Evolutionary conservation across 1,139 yeast genomes (phyloP).

Genomic region (Candida sojae): DNA sequence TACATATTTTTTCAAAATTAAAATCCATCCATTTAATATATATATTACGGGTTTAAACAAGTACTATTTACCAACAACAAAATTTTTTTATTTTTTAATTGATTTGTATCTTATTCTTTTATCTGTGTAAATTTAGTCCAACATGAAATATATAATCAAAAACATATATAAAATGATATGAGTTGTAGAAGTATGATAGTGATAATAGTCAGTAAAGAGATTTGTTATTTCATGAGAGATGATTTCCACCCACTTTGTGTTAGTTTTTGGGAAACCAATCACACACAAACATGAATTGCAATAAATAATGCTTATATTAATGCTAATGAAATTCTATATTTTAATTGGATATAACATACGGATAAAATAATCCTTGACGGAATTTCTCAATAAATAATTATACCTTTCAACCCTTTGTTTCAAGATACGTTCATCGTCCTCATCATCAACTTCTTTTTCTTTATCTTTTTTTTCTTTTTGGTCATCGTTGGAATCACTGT

Average conservation of each 20-base stretch:
- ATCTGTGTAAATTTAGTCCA: slow-evolving; percentile 5
- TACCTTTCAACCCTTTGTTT: slow-evolving; percentile 22
- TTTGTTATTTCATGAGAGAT: too few relatives aligned
- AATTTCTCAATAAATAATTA: slow-evolving; percentile 17
- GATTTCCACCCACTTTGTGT: too few relatives aligned
- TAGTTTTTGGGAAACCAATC: too few relatives aligned
- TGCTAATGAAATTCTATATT: slow-evolving; percentile 15
- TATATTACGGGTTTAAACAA: slow-evolving; percentile 10
- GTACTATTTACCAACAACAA: neutral
- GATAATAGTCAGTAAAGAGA: too few relatives aligned
- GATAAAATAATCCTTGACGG: slow-evolving; percentile 14
- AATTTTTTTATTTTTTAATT: neutral
- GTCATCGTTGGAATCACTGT: too few relatives aligned
- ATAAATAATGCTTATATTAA: neutral
- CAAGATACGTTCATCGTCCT: slow-evolving; percentile 17
- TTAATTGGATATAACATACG: slow-evolving; percentile 27
- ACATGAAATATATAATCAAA: neutral
- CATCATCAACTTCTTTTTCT: neutral
- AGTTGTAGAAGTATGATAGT: too few relatives aligned
- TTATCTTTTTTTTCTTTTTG: neutral
- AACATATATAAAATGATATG: neutral
- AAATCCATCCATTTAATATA: slow-evolving; percentile 5
- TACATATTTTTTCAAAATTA: slow-evolving; percentile 5
- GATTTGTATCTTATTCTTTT: neutral
- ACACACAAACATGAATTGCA: too few relatives aligned